Conservation (phyloP, 306 rosid genomes). For the Quercus ilex region DNA sequence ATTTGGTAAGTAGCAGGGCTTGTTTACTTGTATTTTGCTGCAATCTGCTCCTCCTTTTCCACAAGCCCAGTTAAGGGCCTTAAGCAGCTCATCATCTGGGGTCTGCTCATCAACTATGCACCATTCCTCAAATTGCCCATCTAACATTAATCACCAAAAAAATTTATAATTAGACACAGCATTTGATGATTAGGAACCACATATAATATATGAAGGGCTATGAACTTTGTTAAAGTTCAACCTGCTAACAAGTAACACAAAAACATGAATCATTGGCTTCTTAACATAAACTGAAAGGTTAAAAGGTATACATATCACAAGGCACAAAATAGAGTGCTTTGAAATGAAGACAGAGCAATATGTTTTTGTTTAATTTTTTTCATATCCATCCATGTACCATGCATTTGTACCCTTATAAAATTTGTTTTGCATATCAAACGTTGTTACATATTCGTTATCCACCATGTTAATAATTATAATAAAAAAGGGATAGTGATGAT, state of each 20-base stretch:
- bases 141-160: background rate
- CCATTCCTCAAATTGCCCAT: slow-evolving; percentile 36
- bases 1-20: slow-evolving; percentile 47
- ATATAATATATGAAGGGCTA: no score
- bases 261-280: background rate
- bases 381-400: background rate
- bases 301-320: no score
- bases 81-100: slow-evolving; percentile 33
- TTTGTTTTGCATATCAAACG: background rate
- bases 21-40: slow-evolving; percentile 45
- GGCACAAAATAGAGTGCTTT: background rate
- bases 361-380: no score
- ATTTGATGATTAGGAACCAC: background rate
- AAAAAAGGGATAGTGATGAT: background rate
- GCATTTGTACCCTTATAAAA: background rate
- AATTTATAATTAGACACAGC: no score
- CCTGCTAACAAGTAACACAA: background rate
- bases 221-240: background rate
- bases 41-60: slow-evolving; percentile 63
- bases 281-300: background rate
- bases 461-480: no score
- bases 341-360: background rate
- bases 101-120: slow-evolving; percentile 44
- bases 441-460: no score
- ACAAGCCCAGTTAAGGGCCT: slow-evolving; percentile 61